phyloP scores from a whole-genome alignment of 495 filamentous ascomycete species.

The Oidiodendron maius region DNA sequence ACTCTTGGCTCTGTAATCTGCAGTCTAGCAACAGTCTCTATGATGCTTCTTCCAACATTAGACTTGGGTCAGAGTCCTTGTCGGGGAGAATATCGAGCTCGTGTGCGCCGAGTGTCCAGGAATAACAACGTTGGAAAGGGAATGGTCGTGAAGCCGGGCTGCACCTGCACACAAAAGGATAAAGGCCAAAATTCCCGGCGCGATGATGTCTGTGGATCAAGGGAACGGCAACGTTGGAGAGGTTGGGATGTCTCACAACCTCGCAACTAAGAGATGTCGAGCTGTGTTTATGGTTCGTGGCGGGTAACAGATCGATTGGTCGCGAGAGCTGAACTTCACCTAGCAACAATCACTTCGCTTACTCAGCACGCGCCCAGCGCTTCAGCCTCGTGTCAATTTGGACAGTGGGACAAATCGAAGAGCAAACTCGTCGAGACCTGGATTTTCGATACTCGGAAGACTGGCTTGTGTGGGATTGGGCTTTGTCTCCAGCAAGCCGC shows the following conservation, averaged over 20 bases:
- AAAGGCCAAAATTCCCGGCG: not conserved
- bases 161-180: not conserved
- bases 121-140: slow-evolving; percentile 9
- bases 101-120: not conserved
- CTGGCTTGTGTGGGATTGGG: no score
- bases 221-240: not conserved
- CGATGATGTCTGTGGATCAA: not conserved
- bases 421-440: no score
- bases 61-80: slow-evolving; percentile 3
- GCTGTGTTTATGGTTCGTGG: slow-evolving; percentile 14
- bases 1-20: no score
- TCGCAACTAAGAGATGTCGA: slow-evolving; percentile 15
- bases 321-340: slow-evolving; percentile 7
- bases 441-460: no score
- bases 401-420: slow-evolving; percentile 8
- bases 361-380: no score
- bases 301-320: slow-evolving; percentile 7
- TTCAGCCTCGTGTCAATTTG: no score
- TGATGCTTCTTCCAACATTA: slow-evolving; percentile 11
- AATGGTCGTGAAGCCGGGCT: slow-evolving; percentile 1
- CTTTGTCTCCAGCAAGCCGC: no score
- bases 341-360: slow-evolving; percentile 13
- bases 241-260: slow-evolving; percentile 1
- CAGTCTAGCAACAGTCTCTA: slow-evolving; percentile 8
- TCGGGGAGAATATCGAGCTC: not conserved